phyloP scores from a whole-genome alignment of 2,329 filamentous ascomycete species.

The Colletotrichum tofieldiae region DNA sequence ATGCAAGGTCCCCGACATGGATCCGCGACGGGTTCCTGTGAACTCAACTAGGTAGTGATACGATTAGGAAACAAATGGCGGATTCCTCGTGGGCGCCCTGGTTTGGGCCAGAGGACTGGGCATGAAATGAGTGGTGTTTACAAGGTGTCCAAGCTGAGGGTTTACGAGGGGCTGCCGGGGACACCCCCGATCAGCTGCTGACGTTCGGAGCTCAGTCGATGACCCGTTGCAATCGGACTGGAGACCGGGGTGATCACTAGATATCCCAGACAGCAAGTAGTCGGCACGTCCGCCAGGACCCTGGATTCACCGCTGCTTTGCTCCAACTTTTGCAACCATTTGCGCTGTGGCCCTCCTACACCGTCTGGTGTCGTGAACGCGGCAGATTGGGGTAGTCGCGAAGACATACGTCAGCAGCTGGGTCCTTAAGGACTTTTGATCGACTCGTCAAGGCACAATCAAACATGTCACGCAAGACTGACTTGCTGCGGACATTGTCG shows the following conservation, averaged over 20 bases:
- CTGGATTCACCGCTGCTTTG: background rate
- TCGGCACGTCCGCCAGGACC: background rate
- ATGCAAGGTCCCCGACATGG: background rate
- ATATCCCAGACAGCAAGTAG: background rate
- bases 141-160: conserved; percentile 18
- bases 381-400: background rate
- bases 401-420: too few relatives aligned
- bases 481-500: too few relatives aligned
- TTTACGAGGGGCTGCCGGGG: background rate
- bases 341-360: background rate
- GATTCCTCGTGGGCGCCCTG: background rate
- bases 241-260: conserved; percentile 9
- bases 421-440: background rate
- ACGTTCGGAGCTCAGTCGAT: conserved; percentile 12
- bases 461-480: too few relatives aligned
- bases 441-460: background rate
- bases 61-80: background rate
- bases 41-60: background rate
- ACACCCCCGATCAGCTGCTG: conserved; percentile 20
- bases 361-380: background rate
- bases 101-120: background rate
- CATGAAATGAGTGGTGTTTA: conserved; percentile 18
- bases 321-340: background rate
- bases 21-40: background rate
- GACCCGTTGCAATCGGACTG: conserved; percentile 25